phyloP scores from a whole-genome alignment of 139 green algal genomes.

The Closterium sp. region DNA sequence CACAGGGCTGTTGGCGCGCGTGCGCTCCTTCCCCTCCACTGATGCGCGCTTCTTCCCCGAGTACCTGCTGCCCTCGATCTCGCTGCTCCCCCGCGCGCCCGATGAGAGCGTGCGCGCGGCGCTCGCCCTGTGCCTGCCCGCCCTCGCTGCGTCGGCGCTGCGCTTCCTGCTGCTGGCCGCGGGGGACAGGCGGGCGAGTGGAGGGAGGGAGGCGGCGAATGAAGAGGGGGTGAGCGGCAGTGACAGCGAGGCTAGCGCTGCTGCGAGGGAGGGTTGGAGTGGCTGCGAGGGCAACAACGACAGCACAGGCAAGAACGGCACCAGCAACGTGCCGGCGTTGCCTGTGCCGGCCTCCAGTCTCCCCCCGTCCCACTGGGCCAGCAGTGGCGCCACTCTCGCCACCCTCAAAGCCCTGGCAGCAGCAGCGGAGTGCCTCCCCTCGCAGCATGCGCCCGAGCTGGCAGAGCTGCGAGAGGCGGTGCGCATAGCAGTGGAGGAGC shows the following conservation, averaged over 20 bases:
- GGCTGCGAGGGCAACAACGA: no score
- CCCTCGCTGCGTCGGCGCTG: conserved; percentile 65
- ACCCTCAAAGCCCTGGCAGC: no score
- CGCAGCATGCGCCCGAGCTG: no score
- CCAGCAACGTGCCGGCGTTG: background rate
- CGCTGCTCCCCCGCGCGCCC: conserved; percentile 74
- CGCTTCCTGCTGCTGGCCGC: conserved; percentile 71
- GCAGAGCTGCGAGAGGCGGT: no score
- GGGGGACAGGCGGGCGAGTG: conserved; percentile 21
- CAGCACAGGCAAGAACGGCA: background rate
- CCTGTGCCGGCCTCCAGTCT: background rate
- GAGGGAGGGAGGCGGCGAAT: background rate
- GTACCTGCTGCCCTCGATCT: conserved; percentile 90
- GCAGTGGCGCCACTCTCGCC: no score
- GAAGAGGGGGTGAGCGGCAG: background rate
- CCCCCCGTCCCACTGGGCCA: no score
- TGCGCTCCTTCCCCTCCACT: conserved; percentile 30
- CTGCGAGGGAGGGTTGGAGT: no score
- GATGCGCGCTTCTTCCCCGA: conserved; percentile 77
- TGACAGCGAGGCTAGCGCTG: background rate
- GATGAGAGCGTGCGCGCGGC: conserved; percentile 83
- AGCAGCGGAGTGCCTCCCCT: no score
- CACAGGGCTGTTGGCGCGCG: conserved; percentile 42
- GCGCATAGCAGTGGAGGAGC: no score
- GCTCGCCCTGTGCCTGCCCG: conserved; percentile 62